Evolutionary conservation across 306 rosid species (phyloP).

Genomic region (Vicia sativa): DNA sequence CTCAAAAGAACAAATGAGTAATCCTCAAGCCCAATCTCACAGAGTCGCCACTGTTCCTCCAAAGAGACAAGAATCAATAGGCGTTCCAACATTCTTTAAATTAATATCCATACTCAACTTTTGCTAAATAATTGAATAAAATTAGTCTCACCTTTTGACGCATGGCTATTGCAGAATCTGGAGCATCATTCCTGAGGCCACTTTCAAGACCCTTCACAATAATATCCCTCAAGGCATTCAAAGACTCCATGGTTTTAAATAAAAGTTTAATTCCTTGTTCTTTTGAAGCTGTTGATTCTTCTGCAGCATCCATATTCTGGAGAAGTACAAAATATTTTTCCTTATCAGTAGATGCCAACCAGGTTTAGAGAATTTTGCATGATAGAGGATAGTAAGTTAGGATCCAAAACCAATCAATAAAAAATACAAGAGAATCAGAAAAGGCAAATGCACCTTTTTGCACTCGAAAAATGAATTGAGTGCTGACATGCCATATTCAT

Average conservation of each 20-base stretch:
- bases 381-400: slow-evolving; percentile 9
- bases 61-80: slow-evolving; percentile 39
- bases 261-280: slow-evolving; percentile 49
- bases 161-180: slow-evolving; percentile 94
- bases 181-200: slow-evolving; percentile 98
- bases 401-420: slow-evolving; percentile 15
- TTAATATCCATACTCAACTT: slow-evolving; percentile 30
- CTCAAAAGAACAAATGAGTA: slow-evolving; percentile 92
- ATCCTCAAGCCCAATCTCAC: slow-evolving; percentile 98
- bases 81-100: slow-evolving; percentile 34
- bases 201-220: slow-evolving; percentile 86
- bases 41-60: slow-evolving; percentile 87
- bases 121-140: slow-evolving; percentile 30
- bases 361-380: slow-evolving; percentile 27
- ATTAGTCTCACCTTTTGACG: slow-evolving; percentile 80
- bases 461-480: slow-evolving; percentile 72
- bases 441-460: slow-evolving; percentile 61
- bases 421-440: slow-evolving; percentile 33
- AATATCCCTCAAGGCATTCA: slow-evolving; percentile 71
- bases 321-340: slow-evolving; percentile 40
- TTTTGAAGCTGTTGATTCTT: slow-evolving; percentile 50
- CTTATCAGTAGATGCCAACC: slow-evolving; percentile 26
- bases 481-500: slow-evolving; percentile 60
- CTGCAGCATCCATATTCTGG: slow-evolving; percentile 77
- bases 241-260: slow-evolving; percentile 81